Evolutionary conservation across 176 grass and related monocot genomes (phyloP).

Genomic region (Elymus sibiricus): DNA sequence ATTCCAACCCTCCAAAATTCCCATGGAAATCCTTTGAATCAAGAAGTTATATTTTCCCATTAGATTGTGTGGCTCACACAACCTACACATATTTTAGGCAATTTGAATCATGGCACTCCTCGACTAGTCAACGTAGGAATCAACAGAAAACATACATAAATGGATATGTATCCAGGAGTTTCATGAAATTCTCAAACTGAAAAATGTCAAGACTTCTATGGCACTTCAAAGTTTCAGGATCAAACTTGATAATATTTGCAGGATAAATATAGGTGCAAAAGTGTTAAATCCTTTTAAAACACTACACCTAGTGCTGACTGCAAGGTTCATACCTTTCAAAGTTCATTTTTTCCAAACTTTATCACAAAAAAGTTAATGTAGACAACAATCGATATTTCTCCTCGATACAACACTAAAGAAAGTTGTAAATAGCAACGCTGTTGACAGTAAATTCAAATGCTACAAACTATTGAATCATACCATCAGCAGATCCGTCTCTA

Average conservation of each 20-base stretch:
- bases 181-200: not conserved
- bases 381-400: not conserved
- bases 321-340: not conserved
- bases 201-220: not conserved
- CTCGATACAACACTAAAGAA: not conserved
- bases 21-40: too few species aligned
- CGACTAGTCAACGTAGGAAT: not conserved
- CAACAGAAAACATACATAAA: not conserved
- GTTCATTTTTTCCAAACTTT: not conserved
- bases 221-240: not conserved
- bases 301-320: not conserved
- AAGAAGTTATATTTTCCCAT: not conserved
- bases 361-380: not conserved
- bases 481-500: slow-evolving; percentile 44
- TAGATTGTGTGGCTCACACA: slow-evolving; percentile 2
- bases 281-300: not conserved
- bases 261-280: not conserved
- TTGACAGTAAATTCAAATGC: not conserved
- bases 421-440: not conserved
- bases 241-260: not conserved
- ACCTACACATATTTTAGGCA: not conserved
- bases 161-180: not conserved
- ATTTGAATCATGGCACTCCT: not conserved
- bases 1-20: too few species aligned
- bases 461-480: slow-evolving; percentile 27